phyloP scores from a whole-genome alignment of 2,329 filamentous ascomycete genomes.

The Scolecobasidium constrictum region DNA sequence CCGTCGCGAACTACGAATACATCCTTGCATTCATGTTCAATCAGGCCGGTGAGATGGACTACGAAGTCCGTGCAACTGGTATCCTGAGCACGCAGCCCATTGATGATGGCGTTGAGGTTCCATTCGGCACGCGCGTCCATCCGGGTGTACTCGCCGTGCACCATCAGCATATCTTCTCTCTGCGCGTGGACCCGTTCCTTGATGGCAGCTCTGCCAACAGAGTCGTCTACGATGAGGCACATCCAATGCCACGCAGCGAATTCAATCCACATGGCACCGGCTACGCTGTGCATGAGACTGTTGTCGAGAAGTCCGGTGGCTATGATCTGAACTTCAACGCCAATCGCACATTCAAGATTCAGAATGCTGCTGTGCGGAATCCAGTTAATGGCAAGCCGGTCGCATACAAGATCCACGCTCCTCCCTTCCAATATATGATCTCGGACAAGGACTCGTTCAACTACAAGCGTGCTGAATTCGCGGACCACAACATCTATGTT shows the following conservation, averaged over 20 bases:
- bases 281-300: conserved; percentile 36
- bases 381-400: conserved; percentile 37
- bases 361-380: conserved; percentile 33
- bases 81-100: conserved; percentile 58
- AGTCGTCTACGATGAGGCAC: conserved; percentile 41
- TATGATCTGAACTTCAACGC: conserved; percentile 35
- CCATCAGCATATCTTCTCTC: conserved; percentile 65
- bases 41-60: conserved; percentile 55
- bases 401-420: conserved; percentile 39
- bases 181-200: conserved; percentile 37
- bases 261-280: conserved; percentile 46
- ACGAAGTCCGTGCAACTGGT: conserved; percentile 59
- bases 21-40: conserved; percentile 63
- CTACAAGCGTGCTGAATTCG: conserved; percentile 48
- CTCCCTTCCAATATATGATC: conserved; percentile 39
- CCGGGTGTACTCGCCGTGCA: conserved; percentile 58
- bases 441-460: conserved; percentile 42
- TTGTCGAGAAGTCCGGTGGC: conserved; percentile 37
- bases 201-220: conserved; percentile 34
- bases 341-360: conserved; percentile 39
- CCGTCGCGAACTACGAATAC: conserved; percentile 63
- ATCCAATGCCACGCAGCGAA: conserved; percentile 46
- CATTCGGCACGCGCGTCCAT: conserved; percentile 58
- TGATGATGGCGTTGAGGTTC: conserved; percentile 51
- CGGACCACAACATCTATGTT: conserved; percentile 48